These are phyloP conservation scores for Fusarium azukiicola DNA, from an alignment of 2,329 filamentous ascomycete genomes.

Conservation along the genomic window DNA sequence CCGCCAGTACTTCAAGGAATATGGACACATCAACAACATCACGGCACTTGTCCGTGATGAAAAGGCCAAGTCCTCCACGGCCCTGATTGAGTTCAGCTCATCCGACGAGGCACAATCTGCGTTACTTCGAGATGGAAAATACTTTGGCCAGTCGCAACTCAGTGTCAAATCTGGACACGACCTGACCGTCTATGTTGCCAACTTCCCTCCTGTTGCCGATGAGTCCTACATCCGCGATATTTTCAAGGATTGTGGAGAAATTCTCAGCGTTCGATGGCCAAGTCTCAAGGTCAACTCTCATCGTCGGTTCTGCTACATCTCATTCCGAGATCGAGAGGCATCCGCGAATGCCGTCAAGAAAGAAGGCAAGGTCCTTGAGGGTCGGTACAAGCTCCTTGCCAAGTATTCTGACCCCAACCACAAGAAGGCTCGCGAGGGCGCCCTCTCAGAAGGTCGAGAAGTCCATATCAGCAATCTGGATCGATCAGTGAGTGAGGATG, in stretches of 20 bases:
- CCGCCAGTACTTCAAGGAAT: slow-evolving; percentile 94
- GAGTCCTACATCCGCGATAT: slow-evolving; percentile 84
- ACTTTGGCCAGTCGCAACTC: slow-evolving; percentile 87
- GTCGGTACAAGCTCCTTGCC: slow-evolving; percentile 84
- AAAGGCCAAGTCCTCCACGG: slow-evolving; percentile 81
- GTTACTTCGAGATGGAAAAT: slow-evolving; percentile 89
- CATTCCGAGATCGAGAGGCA: slow-evolving; percentile 86
- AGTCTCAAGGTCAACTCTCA: slow-evolving; percentile 94
- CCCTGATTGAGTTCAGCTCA: slow-evolving; percentile 91
- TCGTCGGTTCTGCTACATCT: slow-evolving; percentile 96
- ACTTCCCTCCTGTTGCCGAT: slow-evolving; percentile 90
- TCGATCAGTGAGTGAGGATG: slow-evolving; percentile 80
- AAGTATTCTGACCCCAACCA: slow-evolving; percentile 92
- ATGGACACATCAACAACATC: slow-evolving; percentile 90
- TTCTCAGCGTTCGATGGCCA: slow-evolving; percentile 93
- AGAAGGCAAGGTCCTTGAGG: slow-evolving; percentile 85
- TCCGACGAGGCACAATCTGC: slow-evolving; percentile 91
- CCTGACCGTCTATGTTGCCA: slow-evolving; percentile 93
- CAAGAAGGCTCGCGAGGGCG: slow-evolving; percentile 89
- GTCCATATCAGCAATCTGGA: slow-evolving; percentile 88
- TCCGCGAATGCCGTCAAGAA: slow-evolving; percentile 87
- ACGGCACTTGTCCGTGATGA: slow-evolving; percentile 81
- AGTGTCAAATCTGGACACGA: slow-evolving; percentile 87
- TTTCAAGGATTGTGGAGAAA: slow-evolving; percentile 88
- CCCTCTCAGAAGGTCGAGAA: slow-evolving; percentile 93